Percentiles rank a stretch among this genome's conserved stretches.
These are phyloP conservation scores for Prototheca stagnorum DNA, from an alignment of 163 green algal genomes.

Conservation along the genomic window DNA sequence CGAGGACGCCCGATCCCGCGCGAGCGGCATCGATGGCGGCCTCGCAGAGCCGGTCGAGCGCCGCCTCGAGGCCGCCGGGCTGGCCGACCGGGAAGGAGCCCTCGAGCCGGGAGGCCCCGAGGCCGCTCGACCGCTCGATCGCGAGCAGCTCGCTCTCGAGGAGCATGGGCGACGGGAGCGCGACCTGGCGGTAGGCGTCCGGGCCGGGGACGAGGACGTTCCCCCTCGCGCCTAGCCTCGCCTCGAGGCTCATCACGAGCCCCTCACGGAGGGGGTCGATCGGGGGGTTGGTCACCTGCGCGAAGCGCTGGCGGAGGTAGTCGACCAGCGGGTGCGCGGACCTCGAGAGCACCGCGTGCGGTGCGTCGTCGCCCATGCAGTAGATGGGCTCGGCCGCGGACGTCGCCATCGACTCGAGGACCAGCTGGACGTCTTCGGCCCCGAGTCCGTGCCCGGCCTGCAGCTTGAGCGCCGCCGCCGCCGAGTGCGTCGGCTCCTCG, in stretches of 20 bases:
- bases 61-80: conserved; percentile 42
- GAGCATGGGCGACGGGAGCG: conserved; percentile 78
- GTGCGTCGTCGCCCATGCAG: conserved; percentile 99
- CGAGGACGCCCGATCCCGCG: conserved; percentile 50
- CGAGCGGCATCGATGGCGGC: conserved; percentile 52
- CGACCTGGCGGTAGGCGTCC: conserved; percentile 37
- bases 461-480: conserved; percentile 25
- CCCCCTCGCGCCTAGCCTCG: conserved; percentile 78
- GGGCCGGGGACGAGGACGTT: conserved; percentile 81
- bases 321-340: conserved; percentile 80
- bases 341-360: conserved; percentile 80
- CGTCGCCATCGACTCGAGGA: conserved; percentile 91
- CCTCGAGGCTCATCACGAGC: conserved; percentile 94
- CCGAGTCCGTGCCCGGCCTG: conserved; percentile 39
- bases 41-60: conserved; percentile 57
- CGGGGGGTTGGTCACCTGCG: conserved; percentile 96
- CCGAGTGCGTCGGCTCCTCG: conserved; percentile 13
- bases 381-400: conserved; percentile 89
- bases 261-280: conserved; percentile 97
- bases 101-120: conserved; percentile 29
- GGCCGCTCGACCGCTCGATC: conserved; percentile 35
- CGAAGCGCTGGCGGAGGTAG: conserved; percentile 99
- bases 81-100: conserved; percentile 48
- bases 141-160: conserved; percentile 77
- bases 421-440: conserved; percentile 84